Base-by-base conservation (phyloP, 192 early-diverging fungal species). In the Kappamyces sp. region DNA sequence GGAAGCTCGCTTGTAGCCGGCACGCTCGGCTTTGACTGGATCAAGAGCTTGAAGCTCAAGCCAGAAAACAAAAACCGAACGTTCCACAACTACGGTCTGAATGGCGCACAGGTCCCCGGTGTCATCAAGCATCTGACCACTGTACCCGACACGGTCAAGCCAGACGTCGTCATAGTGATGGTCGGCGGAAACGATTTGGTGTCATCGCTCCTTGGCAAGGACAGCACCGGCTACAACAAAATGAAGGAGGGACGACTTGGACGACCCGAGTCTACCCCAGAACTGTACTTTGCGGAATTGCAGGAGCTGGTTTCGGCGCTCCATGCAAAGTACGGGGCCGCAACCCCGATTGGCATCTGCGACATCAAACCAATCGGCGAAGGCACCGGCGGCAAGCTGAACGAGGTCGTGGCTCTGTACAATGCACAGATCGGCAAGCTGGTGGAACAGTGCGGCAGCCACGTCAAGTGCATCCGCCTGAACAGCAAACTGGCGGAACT, bases 361-460 rank as follows among this genome's bases (percentile, higher is more conserved):
- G 49, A 60, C 36, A 60, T 60, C 42, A 60, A 60, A 40, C 59
- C 5, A 5, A 60, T 60, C 36, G 59, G 59, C 12, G 59, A 60
- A 51, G 5, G 34, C 1, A 6, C 47, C 6, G 47, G 47, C 49
- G 40, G 36, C 5, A 60, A 57, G 6, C 37, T 60, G n/a, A 60
- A 60, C 36, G 59, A 60, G 9, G 15, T 2, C 7, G 3, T 60
- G 49, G 41, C 41, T 23, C 8, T 49, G 6, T 60, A 35, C 51
- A 60, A 60, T 36, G 36, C 15, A 44, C 15, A 32, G 2, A 60
- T 60, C 33, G 38, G 47, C 37, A 40, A 23, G 47, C 32, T 49
- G 23, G 37, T 60, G 40, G 47, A n/a, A 0, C 6, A 34, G 10
- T 2, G 34, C 3, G 23, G 23, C 23, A 2, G 15, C 5, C 40